Conservation (phyloP, 495 filamentous ascomycete genomes). For the Chaetomium tenue region DNA sequence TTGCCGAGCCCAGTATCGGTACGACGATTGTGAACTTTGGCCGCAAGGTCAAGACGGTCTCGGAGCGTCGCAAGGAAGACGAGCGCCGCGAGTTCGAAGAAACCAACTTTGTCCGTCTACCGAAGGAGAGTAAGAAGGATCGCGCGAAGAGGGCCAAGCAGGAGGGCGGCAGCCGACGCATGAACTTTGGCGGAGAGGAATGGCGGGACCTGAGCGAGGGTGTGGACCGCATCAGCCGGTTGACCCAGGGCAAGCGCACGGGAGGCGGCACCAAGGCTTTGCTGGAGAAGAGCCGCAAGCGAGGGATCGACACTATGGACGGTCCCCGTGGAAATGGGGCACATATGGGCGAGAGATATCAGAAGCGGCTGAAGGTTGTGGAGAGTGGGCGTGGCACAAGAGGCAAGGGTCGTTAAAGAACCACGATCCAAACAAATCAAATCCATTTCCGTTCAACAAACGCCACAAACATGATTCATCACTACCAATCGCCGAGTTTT, state of each 20-base stretch:
- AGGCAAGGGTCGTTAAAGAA: constrained; percentile 39
- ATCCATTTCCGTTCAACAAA: neutral
- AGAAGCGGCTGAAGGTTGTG: constrained; percentile 70
- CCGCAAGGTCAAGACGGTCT: constrained; percentile 66
- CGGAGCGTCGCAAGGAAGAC: constrained; percentile 66
- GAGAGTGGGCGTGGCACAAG: constrained; percentile 57
- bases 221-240: constrained; percentile 68
- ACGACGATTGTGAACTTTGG: constrained; percentile 73
- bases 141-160: constrained; percentile 49
- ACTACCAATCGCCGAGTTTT: neutral
- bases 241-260: constrained; percentile 60
- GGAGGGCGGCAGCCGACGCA: constrained; percentile 42
- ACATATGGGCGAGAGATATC: constrained; percentile 65
- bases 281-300: constrained; percentile 79
- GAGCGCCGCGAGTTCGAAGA: constrained; percentile 81
- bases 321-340: constrained; percentile 56
- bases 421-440: neutral
- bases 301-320: constrained; percentile 57
- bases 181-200: constrained; percentile 78
- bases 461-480: neutral
- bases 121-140: constrained; percentile 78
- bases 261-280: constrained; percentile 56
- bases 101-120: constrained; percentile 78
- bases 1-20: constrained; percentile 79
- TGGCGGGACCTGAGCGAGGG: constrained; percentile 77